A percentile compares a stretch with the other conserved stretches of the same genome.
Evolutionary conservation across 2,329 filamentous ascomycete genomes (phyloP).

Genomic region (Neonectria faginata): DNA sequence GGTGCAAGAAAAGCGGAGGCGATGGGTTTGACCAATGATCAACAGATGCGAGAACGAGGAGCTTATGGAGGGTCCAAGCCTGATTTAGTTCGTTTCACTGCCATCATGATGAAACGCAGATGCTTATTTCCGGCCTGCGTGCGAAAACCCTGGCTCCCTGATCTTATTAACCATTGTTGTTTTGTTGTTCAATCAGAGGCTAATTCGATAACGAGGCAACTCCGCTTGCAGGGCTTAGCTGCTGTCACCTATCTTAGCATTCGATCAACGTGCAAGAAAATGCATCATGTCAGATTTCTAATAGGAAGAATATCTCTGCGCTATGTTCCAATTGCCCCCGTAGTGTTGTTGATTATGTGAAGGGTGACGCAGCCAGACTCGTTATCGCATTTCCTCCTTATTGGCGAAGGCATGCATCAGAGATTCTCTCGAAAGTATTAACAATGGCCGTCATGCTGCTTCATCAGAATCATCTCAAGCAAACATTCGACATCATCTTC

Average conservation of each 20-base stretch:
- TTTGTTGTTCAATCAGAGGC: constrained; percentile 1
- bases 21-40: neutral
- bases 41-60: constrained; percentile 19
- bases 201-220: constrained; percentile 21
- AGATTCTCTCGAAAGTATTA: too few relatives aligned
- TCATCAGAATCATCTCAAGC: too few relatives aligned
- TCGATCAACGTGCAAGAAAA: too few relatives aligned
- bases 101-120: neutral
- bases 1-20: too few relatives aligned
- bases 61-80: constrained; percentile 2
- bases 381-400: neutral
- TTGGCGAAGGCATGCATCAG: neutral
- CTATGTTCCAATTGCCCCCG: constrained; percentile 1
- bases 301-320: neutral
- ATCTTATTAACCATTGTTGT: neutral
- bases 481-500: too few relatives aligned
- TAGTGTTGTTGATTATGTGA: too few relatives aligned
- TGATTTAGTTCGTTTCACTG: neutral
- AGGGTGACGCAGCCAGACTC: neutral
- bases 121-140: neutral
- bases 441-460: too few relatives aligned
- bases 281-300: neutral
- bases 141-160: neutral
- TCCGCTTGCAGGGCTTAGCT: constrained; percentile 19
- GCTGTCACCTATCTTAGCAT: neutral